These are phyloP conservation scores for Phytopythium kandeliae DNA, from an alignment of 352 stramenopile species.

Conservation along the genomic window DNA sequence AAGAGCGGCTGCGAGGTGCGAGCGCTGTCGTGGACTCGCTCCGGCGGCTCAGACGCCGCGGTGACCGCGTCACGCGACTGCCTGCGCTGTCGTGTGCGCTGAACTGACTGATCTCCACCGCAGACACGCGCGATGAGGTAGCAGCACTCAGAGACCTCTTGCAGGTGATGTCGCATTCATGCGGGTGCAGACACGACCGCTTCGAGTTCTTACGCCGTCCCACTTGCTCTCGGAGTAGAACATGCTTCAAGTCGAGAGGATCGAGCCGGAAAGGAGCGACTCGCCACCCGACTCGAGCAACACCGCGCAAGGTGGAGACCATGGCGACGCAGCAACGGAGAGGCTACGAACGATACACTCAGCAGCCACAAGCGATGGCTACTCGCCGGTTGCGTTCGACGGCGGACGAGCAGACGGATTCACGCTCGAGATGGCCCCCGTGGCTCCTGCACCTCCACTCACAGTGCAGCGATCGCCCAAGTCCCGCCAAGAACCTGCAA, in stretches of 20 bases:
- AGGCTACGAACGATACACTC: not conserved
- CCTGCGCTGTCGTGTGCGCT: not conserved
- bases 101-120: too few species aligned
- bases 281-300: not conserved
- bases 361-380: slow-evolving; percentile 1
- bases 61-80: not conserved
- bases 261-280: not conserved
- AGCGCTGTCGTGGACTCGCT: not conserved
- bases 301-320: too few species aligned
- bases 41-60: too few species aligned
- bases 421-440: not conserved
- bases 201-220: too few species aligned
- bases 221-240: not conserved
- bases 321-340: not conserved
- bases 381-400: slow-evolving; percentile 1
- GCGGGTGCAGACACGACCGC: not conserved
- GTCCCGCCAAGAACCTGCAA: not conserved
- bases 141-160: slow-evolving; percentile 47
- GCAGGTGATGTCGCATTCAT: slow-evolving; percentile 18
- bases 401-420: not conserved
- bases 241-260: slow-evolving; percentile 4
- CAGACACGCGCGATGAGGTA: slow-evolving; percentile 55
- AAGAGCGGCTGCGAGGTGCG: not conserved
- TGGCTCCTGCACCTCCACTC: not conserved
- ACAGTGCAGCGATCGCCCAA: not conserved